Evolutionary conservation across 1,284 basidiomycete species (phyloP).

Genomic region (Naganishia sp.): DNA sequence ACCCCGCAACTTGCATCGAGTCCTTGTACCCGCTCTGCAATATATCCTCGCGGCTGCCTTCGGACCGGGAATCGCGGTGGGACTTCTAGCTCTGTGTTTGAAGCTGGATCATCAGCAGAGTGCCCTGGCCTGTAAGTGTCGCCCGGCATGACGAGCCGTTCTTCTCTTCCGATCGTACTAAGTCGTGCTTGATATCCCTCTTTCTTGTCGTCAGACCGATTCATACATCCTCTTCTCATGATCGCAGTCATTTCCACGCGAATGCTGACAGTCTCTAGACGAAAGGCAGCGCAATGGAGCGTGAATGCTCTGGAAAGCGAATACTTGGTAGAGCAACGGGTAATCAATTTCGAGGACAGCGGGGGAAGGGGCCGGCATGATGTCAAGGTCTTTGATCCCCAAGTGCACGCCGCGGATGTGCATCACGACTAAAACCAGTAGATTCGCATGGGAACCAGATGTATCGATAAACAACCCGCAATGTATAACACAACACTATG

Average conservation of each 20-base stretch:
- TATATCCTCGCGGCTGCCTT: slow-evolving; percentile 7
- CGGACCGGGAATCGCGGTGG: slow-evolving; percentile 4
- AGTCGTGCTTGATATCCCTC: background rate
- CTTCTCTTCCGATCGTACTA: no score
- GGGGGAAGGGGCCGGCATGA: slow-evolving; percentile 10
- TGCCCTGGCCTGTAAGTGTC: slow-evolving; percentile 29
- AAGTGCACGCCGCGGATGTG: slow-evolving; percentile 20
- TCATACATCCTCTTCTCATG: slow-evolving; percentile 32
- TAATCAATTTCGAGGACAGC: slow-evolving; percentile 32
- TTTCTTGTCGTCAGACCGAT: slow-evolving; percentile 23
- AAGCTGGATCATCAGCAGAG: slow-evolving; percentile 3
- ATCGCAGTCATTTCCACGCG: background rate
- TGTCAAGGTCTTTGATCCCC: slow-evolving; percentile 25
- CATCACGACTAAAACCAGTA: slow-evolving; percentile 19
- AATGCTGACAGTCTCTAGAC: background rate
- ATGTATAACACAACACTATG: slow-evolving; percentile 15
- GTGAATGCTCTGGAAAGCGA: slow-evolving; percentile 27
- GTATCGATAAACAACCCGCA: slow-evolving; percentile 8
- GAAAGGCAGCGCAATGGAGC: slow-evolving; percentile 28
- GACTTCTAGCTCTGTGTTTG: background rate
- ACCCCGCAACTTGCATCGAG: slow-evolving; percentile 11
- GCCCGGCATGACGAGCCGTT: background rate
- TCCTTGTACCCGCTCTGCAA: slow-evolving; percentile 15
- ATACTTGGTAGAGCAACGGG: slow-evolving; percentile 31
- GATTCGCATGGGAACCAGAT: slow-evolving; percentile 8